Evolutionary conservation across 352 stramenopile genomes (phyloP), one percentile per base, ranked within the genome.

Genomic region (Blastocystis sp.): DNA sequence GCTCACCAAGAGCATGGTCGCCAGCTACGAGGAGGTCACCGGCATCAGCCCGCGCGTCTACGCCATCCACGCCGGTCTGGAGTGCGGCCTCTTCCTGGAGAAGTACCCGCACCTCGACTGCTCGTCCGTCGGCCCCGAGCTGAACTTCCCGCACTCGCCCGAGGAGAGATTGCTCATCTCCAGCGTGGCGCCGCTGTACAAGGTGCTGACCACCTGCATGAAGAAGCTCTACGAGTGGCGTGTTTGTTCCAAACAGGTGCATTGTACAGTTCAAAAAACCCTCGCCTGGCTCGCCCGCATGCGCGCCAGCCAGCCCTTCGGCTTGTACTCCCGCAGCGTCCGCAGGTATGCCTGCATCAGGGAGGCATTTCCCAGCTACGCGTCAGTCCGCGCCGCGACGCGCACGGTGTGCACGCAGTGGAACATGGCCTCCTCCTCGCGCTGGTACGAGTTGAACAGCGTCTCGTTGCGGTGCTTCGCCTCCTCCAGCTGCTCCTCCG

Each of bases 21-120:
- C 40, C 60, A 38, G 61, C 21, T 88, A 88, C 41, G 67, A 79
- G 28, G 60, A 88, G 45, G 78, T 88, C 3, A 88, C 60, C 28
- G 52, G 60, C 56, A 64, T 52, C 17, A 59, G 19, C 1, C 78
- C 78, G 28, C 45, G 48, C 41, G 56, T 88, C 21, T 88, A 88
- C 38, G 28, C 78, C 19, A 88, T 88, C 53, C 78, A 88, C 66
- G 78, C 78, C 34, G 78, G 78, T 17, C 45, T 88, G 56, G 78
- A 88, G 67, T 88, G 78, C 52, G 78, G 78, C 59, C 67, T 88
- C 14, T 88, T 88, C 78, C 78, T 79, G n/a, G 48, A 79, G 43
- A 88, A 88, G 67, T 88, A 88, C 48, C 78, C 78, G 28, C 1
- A 88, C 45, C 45, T 88, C 21, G 67, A 88, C 56, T 88, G 78